A percentile compares a stretch with the other conserved stretches of the same genome.
phyloP scores from a whole-genome alignment of 805 yeast species.

The Wickerhamiella vanderwaltii region DNA sequence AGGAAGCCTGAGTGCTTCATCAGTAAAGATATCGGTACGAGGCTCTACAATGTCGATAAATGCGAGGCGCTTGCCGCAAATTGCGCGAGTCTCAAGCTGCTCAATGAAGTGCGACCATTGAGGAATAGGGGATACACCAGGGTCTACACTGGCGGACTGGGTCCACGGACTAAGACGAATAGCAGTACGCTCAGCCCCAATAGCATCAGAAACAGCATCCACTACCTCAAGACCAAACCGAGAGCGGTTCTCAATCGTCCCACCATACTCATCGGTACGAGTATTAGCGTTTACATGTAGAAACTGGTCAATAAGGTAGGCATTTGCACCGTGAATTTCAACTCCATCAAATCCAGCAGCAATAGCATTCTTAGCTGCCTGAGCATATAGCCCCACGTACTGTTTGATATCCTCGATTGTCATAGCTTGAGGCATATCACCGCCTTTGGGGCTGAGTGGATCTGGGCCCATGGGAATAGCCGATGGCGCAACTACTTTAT shows the following conservation, averaged over 20 bases:
- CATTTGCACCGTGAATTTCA: conserved; percentile 57
- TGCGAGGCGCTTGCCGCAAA: conserved; percentile 31
- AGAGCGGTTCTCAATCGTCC: conserved; percentile 45
- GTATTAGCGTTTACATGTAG: conserved; percentile 36
- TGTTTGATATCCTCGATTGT: conserved; percentile 33
- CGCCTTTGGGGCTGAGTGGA: too few relatives aligned
- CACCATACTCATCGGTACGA: conserved; percentile 55
- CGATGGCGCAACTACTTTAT: conserved; percentile 32
- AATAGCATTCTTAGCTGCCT: conserved; percentile 41
- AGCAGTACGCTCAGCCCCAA: conserved; percentile 29
- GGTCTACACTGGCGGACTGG: conserved; percentile 24
- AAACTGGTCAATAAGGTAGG: conserved; percentile 42
- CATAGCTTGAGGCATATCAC: conserved; percentile 24
- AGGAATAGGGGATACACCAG: conserved; percentile 27
- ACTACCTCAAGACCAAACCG: conserved; percentile 39
- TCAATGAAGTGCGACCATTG: conserved; percentile 33
- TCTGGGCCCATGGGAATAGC: conserved; percentile 22
- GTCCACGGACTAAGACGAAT: conserved; percentile 33
- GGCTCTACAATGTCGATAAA: conserved; percentile 38
- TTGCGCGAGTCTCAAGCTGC: conserved; percentile 32
- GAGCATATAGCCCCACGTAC: conserved; percentile 32
- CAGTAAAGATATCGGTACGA: conserved; percentile 26
- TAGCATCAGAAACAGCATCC: conserved; percentile 29
- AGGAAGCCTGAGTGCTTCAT: conserved; percentile 1
- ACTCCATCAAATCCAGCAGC: conserved; percentile 52